Base-by-base conservation (phyloP, 345 rosid species). In the Gossypium bickii region DNA sequence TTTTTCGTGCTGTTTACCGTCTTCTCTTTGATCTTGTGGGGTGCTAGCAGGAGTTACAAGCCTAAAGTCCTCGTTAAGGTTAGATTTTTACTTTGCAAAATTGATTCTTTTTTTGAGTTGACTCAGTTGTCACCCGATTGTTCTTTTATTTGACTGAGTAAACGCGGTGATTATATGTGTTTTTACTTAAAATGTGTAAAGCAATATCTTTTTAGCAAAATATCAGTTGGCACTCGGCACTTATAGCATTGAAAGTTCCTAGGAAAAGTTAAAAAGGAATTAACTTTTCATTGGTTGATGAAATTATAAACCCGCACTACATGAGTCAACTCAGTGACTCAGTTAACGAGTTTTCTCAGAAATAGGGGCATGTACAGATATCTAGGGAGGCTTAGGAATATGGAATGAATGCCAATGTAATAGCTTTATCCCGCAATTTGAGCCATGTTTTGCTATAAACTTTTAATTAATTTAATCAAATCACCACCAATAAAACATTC, bases 21-120 rank as follows among this genome's bases (percentile, higher is more conserved):
- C 18, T 94, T 94, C 80, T 89, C 89, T 66, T 80, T 94, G 80
- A 89, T 92, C 55, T 72, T 94, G 43, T 94, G 97, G 97, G 97
- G 91, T 43, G 87, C 91, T 25, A 89, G 97, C 87, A 91, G 86
- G 80, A 64, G 89, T 15, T 92, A 92, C 89, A 74, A 69, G 75
- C 98, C 98, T 29, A 76, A 87, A 81, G 76, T 94, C 79, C 18
- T 74, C 38, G 91, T 94, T 2, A 83, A 89, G 98, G 98, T 94
- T 63, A 52, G 24, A 7, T 34, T 15, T 48, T 62, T 22, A 34
- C 7, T 12, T 16, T 49, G 41, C 43, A 24, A 29, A 34, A 20
- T 58, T 63, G 34, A 27, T 66, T 74, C 56, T 65, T 60, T 17
- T 34, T 72, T 11, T 13, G 79, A 57, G 81, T 52, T 29, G 70